Conservation (phyloP, 805 yeast species). For the Pachysolen tannophilus region DNA sequence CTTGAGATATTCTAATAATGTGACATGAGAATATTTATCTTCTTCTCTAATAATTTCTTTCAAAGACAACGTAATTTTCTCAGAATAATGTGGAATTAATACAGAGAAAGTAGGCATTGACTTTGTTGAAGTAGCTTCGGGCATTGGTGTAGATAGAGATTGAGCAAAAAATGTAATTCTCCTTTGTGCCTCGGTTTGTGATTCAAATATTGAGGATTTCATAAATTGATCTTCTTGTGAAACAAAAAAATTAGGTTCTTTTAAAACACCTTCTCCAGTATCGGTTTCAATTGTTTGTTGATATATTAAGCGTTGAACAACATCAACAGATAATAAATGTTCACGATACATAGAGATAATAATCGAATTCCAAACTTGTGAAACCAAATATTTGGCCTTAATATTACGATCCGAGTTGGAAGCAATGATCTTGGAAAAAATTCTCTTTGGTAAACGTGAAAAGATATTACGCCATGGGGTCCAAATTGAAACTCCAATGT, state of each 20-base stretch:
- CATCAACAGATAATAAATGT: slow-evolving; percentile 67
- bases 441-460: slow-evolving; percentile 68
- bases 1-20: slow-evolving; percentile 47
- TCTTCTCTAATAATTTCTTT: slow-evolving; percentile 75
- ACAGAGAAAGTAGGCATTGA: slow-evolving; percentile 81
- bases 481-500: slow-evolving; percentile 76
- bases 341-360: slow-evolving; percentile 76
- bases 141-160: slow-evolving; percentile 79
- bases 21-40: slow-evolving; percentile 49
- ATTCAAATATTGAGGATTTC: slow-evolving; percentile 47
- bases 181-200: slow-evolving; percentile 71
- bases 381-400: slow-evolving; percentile 47
- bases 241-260: slow-evolving; percentile 72
- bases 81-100: slow-evolving; percentile 79
- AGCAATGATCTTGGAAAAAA: slow-evolving; percentile 59
- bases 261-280: slow-evolving; percentile 33
- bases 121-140: slow-evolving; percentile 56
- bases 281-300: slow-evolving; percentile 34
- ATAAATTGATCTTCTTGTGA: slow-evolving; percentile 67
- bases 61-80: slow-evolving; percentile 67
- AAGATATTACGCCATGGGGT: slow-evolving; percentile 85
- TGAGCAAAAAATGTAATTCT: slow-evolving; percentile 87
- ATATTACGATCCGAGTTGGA: slow-evolving; percentile 25
- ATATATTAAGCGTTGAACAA: slow-evolving; percentile 58
- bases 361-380: slow-evolving; percentile 81